Evolutionary conservation across 306 rosid species (phyloP).

Genomic region (Glycine tomentella): DNA sequence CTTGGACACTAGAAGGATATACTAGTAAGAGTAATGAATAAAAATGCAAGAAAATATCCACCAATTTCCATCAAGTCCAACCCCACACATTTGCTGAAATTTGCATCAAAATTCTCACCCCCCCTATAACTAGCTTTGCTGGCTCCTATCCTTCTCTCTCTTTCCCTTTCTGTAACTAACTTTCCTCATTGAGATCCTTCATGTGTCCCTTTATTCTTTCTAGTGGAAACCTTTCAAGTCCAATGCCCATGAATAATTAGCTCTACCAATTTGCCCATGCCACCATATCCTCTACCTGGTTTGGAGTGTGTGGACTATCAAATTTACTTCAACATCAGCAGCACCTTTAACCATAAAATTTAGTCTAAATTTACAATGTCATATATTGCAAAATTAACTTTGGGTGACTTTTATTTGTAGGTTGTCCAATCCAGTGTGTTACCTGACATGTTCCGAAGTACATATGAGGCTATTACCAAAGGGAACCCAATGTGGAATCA

Average conservation of each 20-base stretch:
- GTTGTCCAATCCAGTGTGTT: slow-evolving; percentile 89
- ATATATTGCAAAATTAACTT: slow-evolving; percentile 39
- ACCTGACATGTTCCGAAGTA: slow-evolving; percentile 82
- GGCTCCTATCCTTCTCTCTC: neutral
- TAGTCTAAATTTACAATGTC: slow-evolving; percentile 3
- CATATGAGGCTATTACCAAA: slow-evolving; percentile 81
- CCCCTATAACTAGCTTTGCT: neutral
- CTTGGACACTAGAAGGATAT: slow-evolving; percentile 9
- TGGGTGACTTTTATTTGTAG: slow-evolving; percentile 53
- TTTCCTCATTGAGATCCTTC: slow-evolving; percentile 1
- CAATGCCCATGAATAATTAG: neutral
- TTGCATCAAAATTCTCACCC: neutral
- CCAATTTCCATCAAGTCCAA: no score
- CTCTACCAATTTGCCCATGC: neutral
- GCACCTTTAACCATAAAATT: neutral
- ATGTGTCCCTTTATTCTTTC: neutral
- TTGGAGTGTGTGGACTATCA: slow-evolving; percentile 4
- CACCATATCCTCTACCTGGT: neutral
- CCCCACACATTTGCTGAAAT: neutral
- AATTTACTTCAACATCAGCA: neutral
- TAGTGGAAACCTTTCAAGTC: neutral
- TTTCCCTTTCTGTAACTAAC: neutral
- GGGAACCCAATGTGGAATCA: slow-evolving; percentile 91
- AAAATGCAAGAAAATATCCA: neutral
- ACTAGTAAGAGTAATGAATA: neutral